Evolutionary conservation across 2,329 filamentous ascomycete genomes (phyloP).

Genomic region (Ascochyta fabae): DNA sequence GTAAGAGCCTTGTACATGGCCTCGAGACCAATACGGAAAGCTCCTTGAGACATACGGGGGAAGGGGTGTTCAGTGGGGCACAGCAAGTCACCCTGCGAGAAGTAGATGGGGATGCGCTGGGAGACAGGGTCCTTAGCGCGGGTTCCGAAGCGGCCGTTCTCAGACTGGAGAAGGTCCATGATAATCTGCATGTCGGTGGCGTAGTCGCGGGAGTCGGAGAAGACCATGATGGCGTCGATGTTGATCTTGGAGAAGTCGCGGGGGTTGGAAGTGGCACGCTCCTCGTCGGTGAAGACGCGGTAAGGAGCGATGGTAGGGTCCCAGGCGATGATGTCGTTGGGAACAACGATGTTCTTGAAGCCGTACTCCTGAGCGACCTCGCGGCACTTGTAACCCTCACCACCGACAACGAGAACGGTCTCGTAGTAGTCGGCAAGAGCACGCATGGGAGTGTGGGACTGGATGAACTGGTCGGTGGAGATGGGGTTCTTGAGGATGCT

Average conservation of each 20-base stretch:
- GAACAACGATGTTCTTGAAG: slow-evolving; percentile 75
- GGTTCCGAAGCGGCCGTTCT: slow-evolving; percentile 71
- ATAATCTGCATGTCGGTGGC: slow-evolving; percentile 79
- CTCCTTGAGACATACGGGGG: slow-evolving; percentile 74
- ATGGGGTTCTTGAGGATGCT: slow-evolving; percentile 71
- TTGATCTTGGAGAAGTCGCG: slow-evolving; percentile 74
- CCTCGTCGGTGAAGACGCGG: slow-evolving; percentile 70
- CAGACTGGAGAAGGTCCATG: slow-evolving; percentile 72
- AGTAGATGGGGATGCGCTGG: slow-evolving; percentile 76
- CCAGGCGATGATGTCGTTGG: slow-evolving; percentile 76
- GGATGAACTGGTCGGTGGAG: slow-evolving; percentile 76
- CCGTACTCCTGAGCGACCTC: slow-evolving; percentile 76
- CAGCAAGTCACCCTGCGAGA: slow-evolving; percentile 68
- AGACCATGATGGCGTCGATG: slow-evolving; percentile 77
- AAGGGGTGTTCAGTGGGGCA: slow-evolving; percentile 66
- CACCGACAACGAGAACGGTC: slow-evolving; percentile 76
- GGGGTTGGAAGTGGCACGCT: slow-evolving; percentile 70
- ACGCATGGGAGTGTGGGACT: slow-evolving; percentile 79
- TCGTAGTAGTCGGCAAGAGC: slow-evolving; percentile 78
- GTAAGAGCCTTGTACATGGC: slow-evolving; percentile 76
- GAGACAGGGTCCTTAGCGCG: slow-evolving; percentile 69
- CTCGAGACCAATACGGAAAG: slow-evolving; percentile 77
- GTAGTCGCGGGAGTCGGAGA: slow-evolving; percentile 76
- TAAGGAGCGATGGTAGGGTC: slow-evolving; percentile 73
- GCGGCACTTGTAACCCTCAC: slow-evolving; percentile 76